Base-by-base conservation (phyloP, 1,284 basidiomycete genomes). In the Cryptococcus amylolentus region DNA sequence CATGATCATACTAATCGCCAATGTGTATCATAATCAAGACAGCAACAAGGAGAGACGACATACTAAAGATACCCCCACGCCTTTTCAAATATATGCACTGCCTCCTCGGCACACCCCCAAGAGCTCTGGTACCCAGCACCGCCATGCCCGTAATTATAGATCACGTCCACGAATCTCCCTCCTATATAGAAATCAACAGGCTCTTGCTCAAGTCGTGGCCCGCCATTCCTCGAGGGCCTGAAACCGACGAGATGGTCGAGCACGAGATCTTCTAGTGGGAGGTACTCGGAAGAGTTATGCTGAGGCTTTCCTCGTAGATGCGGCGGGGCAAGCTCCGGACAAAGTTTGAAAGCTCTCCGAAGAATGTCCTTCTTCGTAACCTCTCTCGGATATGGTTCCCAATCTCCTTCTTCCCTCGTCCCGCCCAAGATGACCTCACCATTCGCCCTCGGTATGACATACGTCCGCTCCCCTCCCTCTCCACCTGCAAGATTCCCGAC, bases 51-150 rank as follows among this genome's bases (percentile, higher is more conserved):
- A 35, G 1, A 35, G 31, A 35, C 31, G 10, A 3, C 31, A 23
- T 35, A 10, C 10, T 35, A 6, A 35, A 35, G 6, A 35, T 35
- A 10, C 31, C 31, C 10, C 4, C 10, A 35, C 10, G 31, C 31
- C 31, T 35, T 35, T 10, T 35, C 31, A 35, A 35, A 35, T 84
- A 52, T 6, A 50, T 60, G 23, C 12, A 66, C 66, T 8, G 68
- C 71, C 42, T 74, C 71, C 60, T 74, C 70, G 0, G 76, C 75
- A 10, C 65, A 69, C 0, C 71, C 75, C 75, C 75, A 77, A 28
- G 61, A 69, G 49, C 68, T 68, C 64, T 78, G 76, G 75, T 75
- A 78, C 10, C 76, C 76, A 13, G 71, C 75, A 0, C 76, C 76
- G 1, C 76, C 75, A 49, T 78, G 76, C 4, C 76, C 23, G 23